These are phyloP conservation scores for Euphorbia celastroides DNA, from an alignment of 441 rosid genomes.

Conservation along the genomic window DNA sequence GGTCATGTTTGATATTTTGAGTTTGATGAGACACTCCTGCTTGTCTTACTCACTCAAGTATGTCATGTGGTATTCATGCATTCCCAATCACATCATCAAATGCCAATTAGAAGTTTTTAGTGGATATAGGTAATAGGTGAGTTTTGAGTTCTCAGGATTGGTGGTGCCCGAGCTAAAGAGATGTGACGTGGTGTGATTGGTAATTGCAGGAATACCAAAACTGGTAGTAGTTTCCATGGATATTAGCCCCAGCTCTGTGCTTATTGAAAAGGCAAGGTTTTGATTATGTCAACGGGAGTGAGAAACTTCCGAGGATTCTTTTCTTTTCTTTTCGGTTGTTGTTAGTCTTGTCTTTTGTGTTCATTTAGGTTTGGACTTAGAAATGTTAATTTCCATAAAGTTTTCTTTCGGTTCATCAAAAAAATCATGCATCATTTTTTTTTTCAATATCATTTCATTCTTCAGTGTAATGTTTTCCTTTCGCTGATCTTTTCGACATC, in stretches of 20 bases:
- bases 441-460: background rate
- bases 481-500: conserved; percentile 5
- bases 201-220: conserved; percentile 67
- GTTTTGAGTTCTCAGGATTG: conserved; percentile 38
- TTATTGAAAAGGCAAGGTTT: conserved; percentile 62
- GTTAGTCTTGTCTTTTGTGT: conserved; percentile 16
- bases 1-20: background rate
- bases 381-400: conserved; percentile 16
- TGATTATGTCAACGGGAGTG: conserved; percentile 20
- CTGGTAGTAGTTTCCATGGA: conserved; percentile 52
- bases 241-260: conserved; percentile 52
- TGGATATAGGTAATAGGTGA: conserved; percentile 27
- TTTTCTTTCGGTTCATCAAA: background rate
- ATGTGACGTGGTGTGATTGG: conserved; percentile 67
- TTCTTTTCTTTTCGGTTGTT: conserved; percentile 3
- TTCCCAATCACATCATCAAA: conserved; percentile 37
- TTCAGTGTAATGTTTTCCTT: conserved; percentile 9
- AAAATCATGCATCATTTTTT: conserved; percentile 1
- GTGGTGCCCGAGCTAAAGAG: conserved; percentile 26
- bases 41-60: background rate
- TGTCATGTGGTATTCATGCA: conserved; percentile 23
- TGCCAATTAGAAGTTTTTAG: conserved; percentile 19
- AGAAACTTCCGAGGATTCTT: background rate
- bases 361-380: conserved; percentile 13
- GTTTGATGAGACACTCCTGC: conserved; percentile 27